Evolutionary conservation across 176 grass and related monocot genomes (phyloP).

Genomic region (Eleusine indica): DNA sequence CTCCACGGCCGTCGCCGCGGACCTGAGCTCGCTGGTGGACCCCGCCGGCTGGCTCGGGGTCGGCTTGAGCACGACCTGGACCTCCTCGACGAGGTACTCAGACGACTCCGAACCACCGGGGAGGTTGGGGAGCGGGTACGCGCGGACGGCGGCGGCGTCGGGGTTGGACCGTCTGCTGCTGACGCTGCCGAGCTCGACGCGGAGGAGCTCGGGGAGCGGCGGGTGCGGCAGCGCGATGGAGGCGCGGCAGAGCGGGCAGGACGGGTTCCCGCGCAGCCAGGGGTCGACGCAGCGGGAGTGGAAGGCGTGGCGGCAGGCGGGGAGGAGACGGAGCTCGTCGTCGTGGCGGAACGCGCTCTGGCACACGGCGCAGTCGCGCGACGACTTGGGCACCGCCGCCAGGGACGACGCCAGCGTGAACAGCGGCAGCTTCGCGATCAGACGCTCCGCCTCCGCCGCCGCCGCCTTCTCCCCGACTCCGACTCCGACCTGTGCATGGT

Average conservation of each 20-base stretch:
- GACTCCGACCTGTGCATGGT: neutral
- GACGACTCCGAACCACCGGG: constrained; percentile 21
- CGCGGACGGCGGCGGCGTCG: neutral
- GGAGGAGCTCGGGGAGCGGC: constrained; percentile 63
- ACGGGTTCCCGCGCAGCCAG: constrained; percentile 72
- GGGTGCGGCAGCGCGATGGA: constrained; percentile 68
- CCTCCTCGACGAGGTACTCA: constrained; percentile 79
- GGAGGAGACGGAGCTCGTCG: constrained; percentile 82
- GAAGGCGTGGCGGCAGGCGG: constrained; percentile 86
- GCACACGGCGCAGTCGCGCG: constrained; percentile 84
- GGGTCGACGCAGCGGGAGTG: constrained; percentile 73
- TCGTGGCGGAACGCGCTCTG: constrained; percentile 60
- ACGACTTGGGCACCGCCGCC: constrained; percentile 62
- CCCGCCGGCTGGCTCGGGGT: neutral
- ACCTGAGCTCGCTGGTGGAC: constrained; percentile 1
- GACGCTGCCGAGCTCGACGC: constrained; percentile 79
- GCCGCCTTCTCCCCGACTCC: constrained; percentile 36
- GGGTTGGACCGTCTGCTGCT: constrained; percentile 62
- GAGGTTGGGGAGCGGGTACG: constrained; percentile 32
- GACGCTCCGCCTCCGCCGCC: constrained; percentile 38
- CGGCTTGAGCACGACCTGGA: constrained; percentile 72
- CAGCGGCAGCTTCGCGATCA: constrained; percentile 72
- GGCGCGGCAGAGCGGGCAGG: constrained; percentile 85
- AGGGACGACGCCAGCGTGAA: constrained; percentile 72
- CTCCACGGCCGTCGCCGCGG: constrained; percentile 38